phyloP scores from a whole-genome alignment of 2,329 filamentous ascomycete genomes.

The Zelopaecilomyces penicillatus region DNA sequence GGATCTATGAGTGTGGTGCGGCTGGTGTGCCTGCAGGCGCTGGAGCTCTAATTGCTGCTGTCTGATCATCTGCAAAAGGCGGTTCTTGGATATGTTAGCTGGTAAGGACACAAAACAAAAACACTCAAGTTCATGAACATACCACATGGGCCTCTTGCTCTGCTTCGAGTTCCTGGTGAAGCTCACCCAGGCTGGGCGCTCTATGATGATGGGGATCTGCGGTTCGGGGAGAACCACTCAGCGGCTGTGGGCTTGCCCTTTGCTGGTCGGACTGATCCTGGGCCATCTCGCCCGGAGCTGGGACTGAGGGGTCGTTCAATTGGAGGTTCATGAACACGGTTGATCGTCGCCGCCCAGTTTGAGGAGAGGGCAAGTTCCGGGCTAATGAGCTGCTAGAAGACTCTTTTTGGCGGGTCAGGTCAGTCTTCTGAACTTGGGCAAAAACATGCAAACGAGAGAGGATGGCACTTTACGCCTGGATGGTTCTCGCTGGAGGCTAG shows the following conservation, averaged over 20 bases:
- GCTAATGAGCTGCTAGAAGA: conserved; percentile 45
- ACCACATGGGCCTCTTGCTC: conserved; percentile 74
- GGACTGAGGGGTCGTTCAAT: conserved; percentile 60
- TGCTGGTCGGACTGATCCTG: conserved; percentile 29
- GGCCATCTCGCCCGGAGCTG: conserved; percentile 61
- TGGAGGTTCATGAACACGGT: conserved; percentile 65
- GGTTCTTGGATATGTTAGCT: conserved; percentile 44
- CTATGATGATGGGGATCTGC: conserved; percentile 52
- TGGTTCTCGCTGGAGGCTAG: conserved; percentile 60
- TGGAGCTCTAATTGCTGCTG: conserved; percentile 65
- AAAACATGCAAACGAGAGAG: conserved; percentile 7
- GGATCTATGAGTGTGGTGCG: conserved; percentile 25
- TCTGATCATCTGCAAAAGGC: conserved; percentile 68
- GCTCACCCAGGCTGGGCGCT: conserved; percentile 63
- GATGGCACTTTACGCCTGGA: conserved; percentile 40
- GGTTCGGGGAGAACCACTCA: conserved; percentile 39
- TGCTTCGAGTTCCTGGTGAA: conserved; percentile 71
- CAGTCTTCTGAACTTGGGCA: conserved; percentile 5
- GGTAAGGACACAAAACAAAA: background rate
- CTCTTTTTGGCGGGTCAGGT: conserved; percentile 22
- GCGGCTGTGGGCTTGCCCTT: conserved; percentile 34
- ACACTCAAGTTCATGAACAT: conserved; percentile 20
- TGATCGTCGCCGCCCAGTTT: conserved; percentile 53
- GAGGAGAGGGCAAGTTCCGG: conserved; percentile 35
- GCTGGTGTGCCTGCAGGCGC: conserved; percentile 43